These are phyloP conservation scores for Aristolochia contorta DNA, from an alignment of 164 flowering plant species.

Conservation along the genomic window DNA sequence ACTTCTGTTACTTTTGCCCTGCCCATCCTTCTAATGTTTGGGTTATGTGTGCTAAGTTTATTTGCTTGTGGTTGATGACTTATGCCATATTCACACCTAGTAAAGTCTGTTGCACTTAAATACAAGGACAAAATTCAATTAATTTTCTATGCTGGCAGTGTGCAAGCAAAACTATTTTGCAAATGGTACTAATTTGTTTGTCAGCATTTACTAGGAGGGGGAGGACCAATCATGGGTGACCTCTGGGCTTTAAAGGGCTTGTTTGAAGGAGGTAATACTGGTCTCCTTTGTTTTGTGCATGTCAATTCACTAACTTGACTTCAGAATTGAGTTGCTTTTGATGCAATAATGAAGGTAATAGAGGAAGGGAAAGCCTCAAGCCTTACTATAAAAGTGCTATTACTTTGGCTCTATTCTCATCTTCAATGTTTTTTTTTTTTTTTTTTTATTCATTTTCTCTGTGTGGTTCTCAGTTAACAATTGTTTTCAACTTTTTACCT, in stretches of 20 bases:
- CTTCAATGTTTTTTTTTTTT: too few species aligned
- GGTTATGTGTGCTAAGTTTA: background rate
- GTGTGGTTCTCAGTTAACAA: too few species aligned
- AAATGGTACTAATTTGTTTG: background rate
- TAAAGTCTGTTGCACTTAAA: too few species aligned
- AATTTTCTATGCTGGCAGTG: too few species aligned
- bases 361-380: too few species aligned
- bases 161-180: too few species aligned
- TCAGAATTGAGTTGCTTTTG: too few species aligned
- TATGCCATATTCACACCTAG: background rate
- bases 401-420: background rate
- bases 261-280: constrained; percentile 64
- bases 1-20: constrained; percentile 1
- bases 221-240: constrained; percentile 98
- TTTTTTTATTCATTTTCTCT: too few species aligned
- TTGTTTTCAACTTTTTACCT: too few species aligned
- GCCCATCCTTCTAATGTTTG: background rate
- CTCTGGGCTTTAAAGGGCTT: constrained; percentile 98
- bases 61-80: background rate
- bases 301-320: background rate
- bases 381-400: background rate
- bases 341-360: too few species aligned
- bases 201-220: constrained; percentile 56
- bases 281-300: background rate
- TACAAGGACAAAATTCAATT: too few species aligned